Evolutionary conservation across 202 grass and related monocot species (phyloP).

Genomic region (Elaeis oleifera): DNA sequence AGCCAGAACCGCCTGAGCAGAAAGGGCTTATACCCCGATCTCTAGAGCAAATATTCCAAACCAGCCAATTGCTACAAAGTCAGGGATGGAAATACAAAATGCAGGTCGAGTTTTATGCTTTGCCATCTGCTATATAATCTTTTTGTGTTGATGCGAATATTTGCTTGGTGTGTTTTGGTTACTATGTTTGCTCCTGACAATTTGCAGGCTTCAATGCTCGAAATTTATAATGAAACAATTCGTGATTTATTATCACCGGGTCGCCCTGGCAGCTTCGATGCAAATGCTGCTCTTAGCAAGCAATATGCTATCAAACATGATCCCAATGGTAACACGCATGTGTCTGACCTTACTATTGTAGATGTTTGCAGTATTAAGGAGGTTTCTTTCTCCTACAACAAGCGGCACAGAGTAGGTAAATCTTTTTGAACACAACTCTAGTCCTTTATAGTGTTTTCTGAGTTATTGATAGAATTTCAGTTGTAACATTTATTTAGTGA

Average conservation of each 20-base stretch:
- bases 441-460: too few species aligned
- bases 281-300: conserved; percentile 24
- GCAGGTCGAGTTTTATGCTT: conserved; percentile 35
- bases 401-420: conserved; percentile 78
- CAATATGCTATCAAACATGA: conserved; percentile 86
- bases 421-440: neutral
- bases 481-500: too few species aligned
- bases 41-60: conserved; percentile 85
- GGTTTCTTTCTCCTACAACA: conserved; percentile 61
- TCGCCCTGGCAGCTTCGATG: conserved; percentile 25
- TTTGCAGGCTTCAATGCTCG: conserved; percentile 77
- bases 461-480: too few species aligned
- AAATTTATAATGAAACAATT: conserved; percentile 97
- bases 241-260: conserved; percentile 62
- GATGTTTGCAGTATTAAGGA: conserved; percentile 60
- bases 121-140: neutral
- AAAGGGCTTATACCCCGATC: conserved; percentile 91
- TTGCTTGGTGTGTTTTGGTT: too few species aligned
- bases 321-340: conserved; percentile 57
- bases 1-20: conserved; percentile 28
- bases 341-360: conserved; percentile 68
- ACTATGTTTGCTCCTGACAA: too few species aligned
- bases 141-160: too few species aligned
- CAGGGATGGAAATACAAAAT: conserved; percentile 93
- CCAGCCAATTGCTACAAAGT: conserved; percentile 46